Percentiles rank a stretch among this genome's conserved stretches.
These are phyloP conservation scores for Cladosporium halotolerans DNA, from an alignment of 2,329 filamentous ascomycete species.

Conservation along the genomic window DNA sequence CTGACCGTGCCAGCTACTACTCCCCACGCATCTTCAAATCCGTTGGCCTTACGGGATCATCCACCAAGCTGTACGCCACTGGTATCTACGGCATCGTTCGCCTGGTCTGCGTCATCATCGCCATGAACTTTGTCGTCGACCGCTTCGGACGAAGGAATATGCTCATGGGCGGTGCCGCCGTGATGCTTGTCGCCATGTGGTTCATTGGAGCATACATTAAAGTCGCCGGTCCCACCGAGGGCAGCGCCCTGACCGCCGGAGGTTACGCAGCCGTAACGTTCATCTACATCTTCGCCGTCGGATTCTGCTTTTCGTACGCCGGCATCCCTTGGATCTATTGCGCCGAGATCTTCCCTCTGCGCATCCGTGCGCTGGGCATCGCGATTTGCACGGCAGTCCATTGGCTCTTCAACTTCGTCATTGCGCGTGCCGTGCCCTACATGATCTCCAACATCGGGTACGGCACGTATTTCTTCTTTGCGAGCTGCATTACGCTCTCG, in stretches of 20 bases:
- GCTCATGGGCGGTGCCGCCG: conserved; percentile 14
- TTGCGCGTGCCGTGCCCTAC: conserved; percentile 15
- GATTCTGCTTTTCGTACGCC: conserved; percentile 13
- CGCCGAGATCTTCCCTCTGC: conserved; percentile 11
- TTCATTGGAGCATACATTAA: conserved; percentile 11
- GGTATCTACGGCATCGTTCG: conserved; percentile 23
- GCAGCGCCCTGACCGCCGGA: not conserved
- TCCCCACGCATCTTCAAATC: conserved; percentile 15
- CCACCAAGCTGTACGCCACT: conserved; percentile 19
- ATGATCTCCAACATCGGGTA: conserved; percentile 14
- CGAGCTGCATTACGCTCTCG: conserved; percentile 20
- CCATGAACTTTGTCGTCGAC: conserved; percentile 17
- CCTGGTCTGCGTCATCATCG: conserved; percentile 17
- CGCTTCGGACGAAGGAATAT: conserved; percentile 16
- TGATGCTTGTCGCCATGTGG: conserved; percentile 16
- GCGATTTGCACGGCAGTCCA: conserved; percentile 15
- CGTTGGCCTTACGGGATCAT: conserved; percentile 19
- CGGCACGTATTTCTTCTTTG: conserved; percentile 17
- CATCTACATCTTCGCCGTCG: conserved; percentile 17
- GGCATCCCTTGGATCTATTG: conserved; percentile 14
- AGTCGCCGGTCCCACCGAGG: not conserved
- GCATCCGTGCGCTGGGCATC: conserved; percentile 12
- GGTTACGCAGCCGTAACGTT: conserved; percentile 14
- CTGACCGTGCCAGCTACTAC: conserved; percentile 18
- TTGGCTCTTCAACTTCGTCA: conserved; percentile 21